A percentile compares a stretch with the other conserved stretches of the same genome.
These are phyloP conservation scores for Botrytis cinerea DNA, from an alignment of 2,329 filamentous ascomycete species.

Conservation along the genomic window DNA sequence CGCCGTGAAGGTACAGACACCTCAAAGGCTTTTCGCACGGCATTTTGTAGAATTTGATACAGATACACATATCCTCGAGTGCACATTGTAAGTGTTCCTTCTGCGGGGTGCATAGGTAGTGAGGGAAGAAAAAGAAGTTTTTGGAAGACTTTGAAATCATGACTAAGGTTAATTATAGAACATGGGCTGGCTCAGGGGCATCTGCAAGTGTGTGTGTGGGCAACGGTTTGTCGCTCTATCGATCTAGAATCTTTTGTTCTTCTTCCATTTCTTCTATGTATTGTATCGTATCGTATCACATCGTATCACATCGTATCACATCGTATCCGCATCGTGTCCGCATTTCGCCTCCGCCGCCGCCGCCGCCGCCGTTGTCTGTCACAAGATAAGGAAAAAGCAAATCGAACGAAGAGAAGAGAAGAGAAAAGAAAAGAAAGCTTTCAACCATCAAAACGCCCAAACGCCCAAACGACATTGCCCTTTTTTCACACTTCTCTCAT, in stretches of 20 bases:
- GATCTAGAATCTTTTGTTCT: conserved; percentile 3
- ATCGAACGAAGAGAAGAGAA: neutral
- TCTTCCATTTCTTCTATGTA: neutral
- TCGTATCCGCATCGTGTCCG: neutral
- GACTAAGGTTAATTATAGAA: neutral
- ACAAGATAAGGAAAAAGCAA: neutral
- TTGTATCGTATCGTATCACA: neutral
- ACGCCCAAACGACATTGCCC: neutral
- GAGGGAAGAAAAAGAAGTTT: neutral
- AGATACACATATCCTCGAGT: neutral
- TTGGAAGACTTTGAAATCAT: conserved; percentile 1
- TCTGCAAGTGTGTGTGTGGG: neutral
- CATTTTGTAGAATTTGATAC: neutral
- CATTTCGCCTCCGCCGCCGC: neutral
- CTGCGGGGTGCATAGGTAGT: conserved; percentile 1
- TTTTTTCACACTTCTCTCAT: neutral
- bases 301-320: neutral
- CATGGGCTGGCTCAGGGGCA: conserved; percentile 7
- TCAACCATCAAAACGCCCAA: neutral
- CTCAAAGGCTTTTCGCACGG: neutral
- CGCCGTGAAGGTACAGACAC: neutral
- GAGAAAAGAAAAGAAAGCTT: accelerated
- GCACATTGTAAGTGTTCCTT: neutral
- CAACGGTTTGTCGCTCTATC: conserved; percentile 3
- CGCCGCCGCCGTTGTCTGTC: neutral